Base-by-base conservation (phyloP, 1,284 basidiomycete species). In the Hortiboletus rubellus region DNA sequence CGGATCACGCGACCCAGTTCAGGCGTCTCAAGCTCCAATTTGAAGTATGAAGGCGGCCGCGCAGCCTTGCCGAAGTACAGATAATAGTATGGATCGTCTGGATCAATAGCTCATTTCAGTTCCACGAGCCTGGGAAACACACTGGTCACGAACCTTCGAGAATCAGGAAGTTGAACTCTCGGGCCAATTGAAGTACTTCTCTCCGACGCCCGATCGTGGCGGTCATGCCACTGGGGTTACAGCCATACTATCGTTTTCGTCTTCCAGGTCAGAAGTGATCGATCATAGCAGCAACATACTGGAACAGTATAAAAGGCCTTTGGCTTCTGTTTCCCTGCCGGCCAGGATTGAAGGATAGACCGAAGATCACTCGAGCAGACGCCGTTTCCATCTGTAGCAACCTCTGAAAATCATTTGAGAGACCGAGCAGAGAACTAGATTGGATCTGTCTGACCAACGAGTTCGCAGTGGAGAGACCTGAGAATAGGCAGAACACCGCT, bases 241-340 rank as follows among this genome's bases (percentile, higher is more conserved):
- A 87, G 31, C 91, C 91, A 72, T 86, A 88, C 90, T 92, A 57
- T 12, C 22, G 31, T 49, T 51, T 37, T 47, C 42, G 46, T 38
- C 45, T 54, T 52, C 57, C 30, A 37, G 37, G 24, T 54, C 24
- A 41, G 22, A 22, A 44, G n/a, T 10, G 53, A 57, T 54, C 44
- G 56, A 44, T 48, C 31, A 42, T 41, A 45, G 38, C 3, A 53
- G 43, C 55, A 33, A 75, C 84, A 34, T 68, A 87, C 87, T 8
- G 89, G 89, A 41, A 91, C 86, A 4, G 91, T 94, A 71, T 97
- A 98, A 47, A 98, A 75, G 3, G 89, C 80, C 71, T 86, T 92
- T 12, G 94, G 95, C 61, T 86, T 88, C 11, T 80, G 81, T 70
- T 88, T 88, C 30, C 76, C 84, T 9, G 72, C 74, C 0, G 91